Conservation (phyloP, 1,284 basidiomycete species). For the Ganoderma sp. region DNA sequence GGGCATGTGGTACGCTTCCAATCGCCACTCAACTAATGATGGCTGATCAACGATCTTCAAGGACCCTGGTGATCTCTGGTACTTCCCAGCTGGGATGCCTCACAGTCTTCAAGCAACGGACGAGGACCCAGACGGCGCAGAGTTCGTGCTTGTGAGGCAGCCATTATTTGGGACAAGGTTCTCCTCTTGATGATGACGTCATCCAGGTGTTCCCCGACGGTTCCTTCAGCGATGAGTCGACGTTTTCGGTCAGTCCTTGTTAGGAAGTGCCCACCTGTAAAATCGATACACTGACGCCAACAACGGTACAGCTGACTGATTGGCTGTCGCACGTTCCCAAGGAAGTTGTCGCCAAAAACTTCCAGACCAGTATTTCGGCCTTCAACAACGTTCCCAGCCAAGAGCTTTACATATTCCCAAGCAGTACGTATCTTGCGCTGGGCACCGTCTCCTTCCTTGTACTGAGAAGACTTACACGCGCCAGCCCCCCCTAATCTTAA, state of each 20-base stretch:
- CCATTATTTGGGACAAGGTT: background rate
- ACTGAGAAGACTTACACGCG: background rate
- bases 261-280: conserved; percentile 12
- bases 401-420: conserved; percentile 74
- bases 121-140: conserved; percentile 60
- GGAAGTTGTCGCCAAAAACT: conserved; percentile 74
- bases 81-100: conserved; percentile 70
- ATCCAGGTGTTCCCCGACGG: conserved; percentile 67
- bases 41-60: conserved; percentile 18
- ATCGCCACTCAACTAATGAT: background rate
- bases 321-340: conserved; percentile 69
- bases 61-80: conserved; percentile 56
- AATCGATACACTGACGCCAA: conserved; percentile 19
- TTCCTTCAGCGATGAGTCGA: conserved; percentile 68
- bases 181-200: background rate
- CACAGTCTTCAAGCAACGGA: conserved; percentile 64
- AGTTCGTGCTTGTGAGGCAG: conserved; percentile 68
- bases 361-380: conserved; percentile 57
- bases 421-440: conserved; percentile 43
- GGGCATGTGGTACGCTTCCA: conserved; percentile 48
- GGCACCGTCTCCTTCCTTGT: conserved; percentile 17
- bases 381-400: conserved; percentile 63
- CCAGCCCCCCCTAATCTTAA: conserved; percentile 46
- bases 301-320: conserved; percentile 56
- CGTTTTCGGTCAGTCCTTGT: conserved; percentile 58